phyloP scores from a whole-genome alignment of 768 basidiomycete species.

The Tephrocybe sp. region DNA sequence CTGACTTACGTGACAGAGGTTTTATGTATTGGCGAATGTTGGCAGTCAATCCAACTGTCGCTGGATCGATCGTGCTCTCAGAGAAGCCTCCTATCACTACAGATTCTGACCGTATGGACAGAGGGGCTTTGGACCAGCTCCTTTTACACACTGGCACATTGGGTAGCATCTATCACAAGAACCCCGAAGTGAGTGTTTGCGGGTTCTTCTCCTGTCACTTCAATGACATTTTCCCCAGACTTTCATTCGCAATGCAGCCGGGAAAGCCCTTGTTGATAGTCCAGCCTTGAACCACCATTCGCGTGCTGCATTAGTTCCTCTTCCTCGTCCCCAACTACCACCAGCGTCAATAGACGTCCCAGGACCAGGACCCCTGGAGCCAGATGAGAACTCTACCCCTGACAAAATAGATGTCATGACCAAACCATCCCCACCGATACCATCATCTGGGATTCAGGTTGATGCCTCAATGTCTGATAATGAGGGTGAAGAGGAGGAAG shows the following conservation, averaged over 20 bases:
- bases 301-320: constrained; percentile 63
- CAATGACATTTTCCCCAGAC: constrained; percentile 48
- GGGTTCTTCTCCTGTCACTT: neutral
- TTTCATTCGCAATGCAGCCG: constrained; percentile 87
- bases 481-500: constrained; percentile 35
- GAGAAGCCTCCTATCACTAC: constrained; percentile 98
- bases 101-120: constrained; percentile 96
- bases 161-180: constrained; percentile 97
- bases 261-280: constrained; percentile 80
- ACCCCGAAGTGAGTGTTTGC: constrained; percentile 68
- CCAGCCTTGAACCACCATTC: constrained; percentile 87
- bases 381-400: constrained; percentile 24
- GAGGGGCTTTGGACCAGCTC: constrained; percentile 92
- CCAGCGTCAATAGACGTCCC: constrained; percentile 45
- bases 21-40: constrained; percentile 99
- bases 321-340: constrained; percentile 52
- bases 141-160: constrained; percentile 91
- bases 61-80: constrained; percentile 85
- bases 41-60: constrained; percentile 86
- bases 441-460: constrained; percentile 19
- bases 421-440: constrained; percentile 33
- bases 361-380: constrained; percentile 64
- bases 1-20: constrained; percentile 93
- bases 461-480: constrained; percentile 26
- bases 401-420: constrained; percentile 24